phyloP scores from a whole-genome alignment of 169 alveolate genomes.

The Plasmodium malariae region DNA sequence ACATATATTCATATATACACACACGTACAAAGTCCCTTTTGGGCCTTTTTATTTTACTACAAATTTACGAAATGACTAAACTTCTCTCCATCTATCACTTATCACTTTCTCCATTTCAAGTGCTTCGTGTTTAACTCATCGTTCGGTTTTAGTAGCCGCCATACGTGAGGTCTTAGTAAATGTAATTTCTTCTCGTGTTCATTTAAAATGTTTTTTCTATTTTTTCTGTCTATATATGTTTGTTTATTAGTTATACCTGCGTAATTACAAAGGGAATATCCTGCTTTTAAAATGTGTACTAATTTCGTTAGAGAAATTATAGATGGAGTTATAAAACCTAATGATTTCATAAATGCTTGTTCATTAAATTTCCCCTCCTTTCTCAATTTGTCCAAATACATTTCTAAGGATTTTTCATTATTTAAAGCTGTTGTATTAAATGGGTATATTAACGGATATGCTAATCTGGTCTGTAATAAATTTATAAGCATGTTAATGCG shows the following conservation, averaged over 20 bases:
- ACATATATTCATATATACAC: too few species aligned
- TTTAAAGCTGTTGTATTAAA: constrained; percentile 77
- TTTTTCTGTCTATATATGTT: constrained; percentile 24
- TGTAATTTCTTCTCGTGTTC: constrained; percentile 75
- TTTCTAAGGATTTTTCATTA: constrained; percentile 55
- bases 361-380: constrained; percentile 73
- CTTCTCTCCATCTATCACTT: too few species aligned
- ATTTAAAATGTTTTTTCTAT: constrained; percentile 14
- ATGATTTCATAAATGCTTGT: constrained; percentile 68
- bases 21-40: too few species aligned
- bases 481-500: constrained; percentile 78
- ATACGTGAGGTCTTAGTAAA: constrained; percentile 85
- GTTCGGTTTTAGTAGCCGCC: constrained; percentile 90
- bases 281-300: constrained; percentile 74
- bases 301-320: constrained; percentile 63
- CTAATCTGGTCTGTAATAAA: constrained; percentile 80
- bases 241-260: constrained; percentile 32
- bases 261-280: constrained; percentile 73
- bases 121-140: constrained; percentile 88
- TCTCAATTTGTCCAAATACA: constrained; percentile 61
- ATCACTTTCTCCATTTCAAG: constrained; percentile 85
- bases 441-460: constrained; percentile 84
- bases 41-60: too few species aligned
- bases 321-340: constrained; percentile 73
- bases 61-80: too few species aligned